These are phyloP conservation scores for Coemansia sp. DNA, from an alignment of 192 early-diverging fungal species.

Conservation along the genomic window DNA sequence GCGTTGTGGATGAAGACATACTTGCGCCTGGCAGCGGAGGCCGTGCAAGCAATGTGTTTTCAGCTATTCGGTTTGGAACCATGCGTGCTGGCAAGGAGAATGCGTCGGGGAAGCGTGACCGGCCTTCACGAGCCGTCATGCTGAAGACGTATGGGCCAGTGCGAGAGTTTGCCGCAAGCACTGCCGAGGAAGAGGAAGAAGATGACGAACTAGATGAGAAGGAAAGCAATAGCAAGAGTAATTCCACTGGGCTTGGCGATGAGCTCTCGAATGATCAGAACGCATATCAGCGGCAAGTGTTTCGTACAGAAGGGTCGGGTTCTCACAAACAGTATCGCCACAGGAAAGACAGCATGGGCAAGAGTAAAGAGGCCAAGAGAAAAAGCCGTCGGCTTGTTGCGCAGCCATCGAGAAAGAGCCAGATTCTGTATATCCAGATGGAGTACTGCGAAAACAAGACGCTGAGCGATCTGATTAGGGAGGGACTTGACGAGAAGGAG, in stretches of 20 bases:
- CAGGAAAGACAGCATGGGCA: background rate
- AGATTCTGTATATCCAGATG: conserved; percentile 95
- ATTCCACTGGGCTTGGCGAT: background rate
- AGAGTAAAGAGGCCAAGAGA: conserved; percentile 4
- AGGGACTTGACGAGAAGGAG: conserved; percentile 76
- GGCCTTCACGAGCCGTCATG: conserved; percentile 9
- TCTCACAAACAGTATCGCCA: background rate
- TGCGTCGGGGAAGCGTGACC: conserved; percentile 5
- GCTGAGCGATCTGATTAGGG: conserved; percentile 77
- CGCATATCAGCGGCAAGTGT: conserved; percentile 1
- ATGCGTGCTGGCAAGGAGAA: conserved; percentile 25
- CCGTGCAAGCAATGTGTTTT: conserved; percentile 33
- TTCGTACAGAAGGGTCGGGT: background rate
- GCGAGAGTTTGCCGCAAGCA: conserved; percentile 21
- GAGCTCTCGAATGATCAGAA: background rate
- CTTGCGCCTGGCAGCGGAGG: conserved; percentile 18
- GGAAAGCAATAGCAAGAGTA: background rate
- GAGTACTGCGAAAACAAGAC: conserved; percentile 98
- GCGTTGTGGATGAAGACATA: conserved; percentile 12
- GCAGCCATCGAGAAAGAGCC: conserved; percentile 3
- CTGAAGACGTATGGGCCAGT: conserved; percentile 14
- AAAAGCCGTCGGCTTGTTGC: background rate
- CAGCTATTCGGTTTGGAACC: conserved; percentile 48
- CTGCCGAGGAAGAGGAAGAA: conserved; percentile 1
- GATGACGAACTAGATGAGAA: background rate